These are phyloP conservation scores for Xylaria grammica DNA, from an alignment of 495 filamentous ascomycete genomes.

Conservation along the genomic window DNA sequence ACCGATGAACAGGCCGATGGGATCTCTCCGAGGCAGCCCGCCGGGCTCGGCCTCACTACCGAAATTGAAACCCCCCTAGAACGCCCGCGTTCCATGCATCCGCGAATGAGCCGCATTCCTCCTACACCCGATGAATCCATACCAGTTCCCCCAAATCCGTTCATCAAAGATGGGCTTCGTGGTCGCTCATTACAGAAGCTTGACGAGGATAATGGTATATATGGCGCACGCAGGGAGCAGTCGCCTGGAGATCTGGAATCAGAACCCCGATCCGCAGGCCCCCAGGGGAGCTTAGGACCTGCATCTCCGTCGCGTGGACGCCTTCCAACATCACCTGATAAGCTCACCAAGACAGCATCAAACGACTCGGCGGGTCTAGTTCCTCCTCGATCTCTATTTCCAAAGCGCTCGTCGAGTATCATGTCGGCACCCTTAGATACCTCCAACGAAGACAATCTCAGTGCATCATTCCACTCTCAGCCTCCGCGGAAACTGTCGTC, in stretches of 20 bases:
- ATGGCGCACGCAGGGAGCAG: slow-evolving; percentile 49
- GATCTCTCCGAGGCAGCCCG: slow-evolving; percentile 32
- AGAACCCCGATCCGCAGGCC: slow-evolving; percentile 14
- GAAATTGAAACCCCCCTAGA: slow-evolving; percentile 60
- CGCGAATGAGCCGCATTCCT: slow-evolving; percentile 69
- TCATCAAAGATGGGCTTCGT: slow-evolving; percentile 36
- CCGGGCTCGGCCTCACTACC: slow-evolving; percentile 55
- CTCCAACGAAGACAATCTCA: slow-evolving; percentile 45
- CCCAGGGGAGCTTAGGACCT: slow-evolving; percentile 22
- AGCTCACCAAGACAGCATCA: slow-evolving; percentile 42
- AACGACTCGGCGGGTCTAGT: slow-evolving; percentile 46
- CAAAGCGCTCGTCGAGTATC: slow-evolving; percentile 53
- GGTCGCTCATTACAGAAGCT: slow-evolving; percentile 38
- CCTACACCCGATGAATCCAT: slow-evolving; percentile 56
- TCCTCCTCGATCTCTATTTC: slow-evolving; percentile 51
- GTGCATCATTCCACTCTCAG: slow-evolving; percentile 51
- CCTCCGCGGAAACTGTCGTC: slow-evolving; percentile 65
- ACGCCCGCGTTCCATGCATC: slow-evolving; percentile 75
- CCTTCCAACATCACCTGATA: slow-evolving; percentile 44
- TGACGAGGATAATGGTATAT: slow-evolving; percentile 39
- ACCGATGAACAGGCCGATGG: slow-evolving; percentile 46
- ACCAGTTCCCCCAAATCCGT: slow-evolving; percentile 46
- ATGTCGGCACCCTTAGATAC: slow-evolving; percentile 50
- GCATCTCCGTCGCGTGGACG: slow-evolving; percentile 29
- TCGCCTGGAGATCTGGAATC: slow-evolving; percentile 43